A percentile compares a stretch with the other conserved stretches of the same genome.
These are phyloP conservation scores for Epithemia pelagica DNA, from an alignment of 108 stramenopile genomes.

Conservation along the genomic window DNA sequence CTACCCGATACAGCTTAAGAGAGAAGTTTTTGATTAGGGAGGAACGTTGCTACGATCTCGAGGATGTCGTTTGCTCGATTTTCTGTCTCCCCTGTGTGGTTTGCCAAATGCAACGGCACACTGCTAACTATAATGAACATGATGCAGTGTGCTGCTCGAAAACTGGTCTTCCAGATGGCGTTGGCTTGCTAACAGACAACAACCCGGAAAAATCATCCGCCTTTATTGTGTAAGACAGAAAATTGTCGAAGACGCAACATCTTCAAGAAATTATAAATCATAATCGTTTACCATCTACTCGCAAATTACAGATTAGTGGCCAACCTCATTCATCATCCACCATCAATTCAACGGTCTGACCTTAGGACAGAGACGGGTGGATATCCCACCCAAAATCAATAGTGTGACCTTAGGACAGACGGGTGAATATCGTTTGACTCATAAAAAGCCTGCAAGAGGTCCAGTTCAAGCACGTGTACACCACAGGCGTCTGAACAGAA, in stretches of 20 bases:
- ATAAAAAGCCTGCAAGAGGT: slow-evolving; percentile 58
- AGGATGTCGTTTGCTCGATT: slow-evolving; percentile 50
- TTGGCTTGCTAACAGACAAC: not conserved
- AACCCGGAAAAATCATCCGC: not conserved
- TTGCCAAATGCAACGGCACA: slow-evolving; percentile 77
- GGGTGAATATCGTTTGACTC: slow-evolving; percentile 71
- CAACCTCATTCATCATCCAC: too few relatives aligned
- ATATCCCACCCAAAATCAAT: too few relatives aligned
- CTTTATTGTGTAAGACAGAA: not conserved
- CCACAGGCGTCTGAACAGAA: slow-evolving; percentile 86
- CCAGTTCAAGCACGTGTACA: slow-evolving; percentile 51
- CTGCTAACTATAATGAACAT: slow-evolving; percentile 52
- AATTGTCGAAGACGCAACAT: too few relatives aligned
- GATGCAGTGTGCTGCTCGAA: slow-evolving; percentile 31
- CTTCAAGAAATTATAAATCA: too few relatives aligned
- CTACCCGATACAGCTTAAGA: slow-evolving; percentile 47
- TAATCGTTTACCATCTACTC: too few relatives aligned
- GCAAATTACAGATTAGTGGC: too few relatives aligned
- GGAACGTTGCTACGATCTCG: slow-evolving; percentile 23
- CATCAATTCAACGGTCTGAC: too few relatives aligned
- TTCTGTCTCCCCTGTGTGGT: slow-evolving; percentile 62
- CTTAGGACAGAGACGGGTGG: too few relatives aligned
- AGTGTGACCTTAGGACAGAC: slow-evolving; percentile 16
- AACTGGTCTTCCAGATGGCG: slow-evolving; percentile 26
- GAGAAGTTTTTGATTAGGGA: slow-evolving; percentile 62